These are phyloP conservation scores for Solanum appendiculatum DNA, from an alignment of 257 asterid species.

Conservation along the genomic window DNA sequence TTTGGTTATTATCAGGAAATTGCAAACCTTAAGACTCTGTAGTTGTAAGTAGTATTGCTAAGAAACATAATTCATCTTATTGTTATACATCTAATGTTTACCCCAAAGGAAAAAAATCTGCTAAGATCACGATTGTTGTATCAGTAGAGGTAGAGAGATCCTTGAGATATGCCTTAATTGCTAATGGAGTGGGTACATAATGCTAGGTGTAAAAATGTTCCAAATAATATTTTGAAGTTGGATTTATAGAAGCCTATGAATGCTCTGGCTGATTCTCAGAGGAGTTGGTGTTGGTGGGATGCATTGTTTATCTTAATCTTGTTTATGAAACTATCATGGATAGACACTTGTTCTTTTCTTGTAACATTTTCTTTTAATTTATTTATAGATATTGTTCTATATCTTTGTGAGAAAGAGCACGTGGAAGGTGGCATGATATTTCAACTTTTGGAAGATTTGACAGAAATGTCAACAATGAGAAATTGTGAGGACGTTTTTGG, in stretches of 20 bases:
- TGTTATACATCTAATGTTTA: not conserved
- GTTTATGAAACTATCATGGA: not conserved
- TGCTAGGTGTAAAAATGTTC: not conserved
- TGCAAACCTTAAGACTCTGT: not conserved
- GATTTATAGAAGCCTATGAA: not conserved
- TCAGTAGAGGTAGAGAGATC: not conserved
- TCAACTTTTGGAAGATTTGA: conserved; percentile 96
- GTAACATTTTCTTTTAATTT: conserved; percentile 12
- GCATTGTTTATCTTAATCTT: not conserved
- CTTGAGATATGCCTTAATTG: not conserved
- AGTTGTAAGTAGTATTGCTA: not conserved
- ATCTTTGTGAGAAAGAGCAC: conserved; percentile 95
- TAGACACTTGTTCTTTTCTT: not conserved
- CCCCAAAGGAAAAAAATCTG: not conserved
- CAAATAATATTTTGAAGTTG: not conserved
- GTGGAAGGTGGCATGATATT: conserved; percentile 98
- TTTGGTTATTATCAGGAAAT: not conserved
- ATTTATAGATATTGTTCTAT: conserved; percentile 72
- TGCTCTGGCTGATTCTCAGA: not conserved
- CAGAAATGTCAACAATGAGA: conserved; percentile 99
- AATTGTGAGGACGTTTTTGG: conserved; percentile 92
- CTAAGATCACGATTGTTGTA: not conserved
- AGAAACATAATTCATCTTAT: not conserved
- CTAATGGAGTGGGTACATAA: not conserved
- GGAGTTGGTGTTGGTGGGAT: not conserved